Evolutionary conservation across 768 basidiomycete genomes (phyloP).

Genomic region (Agrocybe chaxingu): DNA sequence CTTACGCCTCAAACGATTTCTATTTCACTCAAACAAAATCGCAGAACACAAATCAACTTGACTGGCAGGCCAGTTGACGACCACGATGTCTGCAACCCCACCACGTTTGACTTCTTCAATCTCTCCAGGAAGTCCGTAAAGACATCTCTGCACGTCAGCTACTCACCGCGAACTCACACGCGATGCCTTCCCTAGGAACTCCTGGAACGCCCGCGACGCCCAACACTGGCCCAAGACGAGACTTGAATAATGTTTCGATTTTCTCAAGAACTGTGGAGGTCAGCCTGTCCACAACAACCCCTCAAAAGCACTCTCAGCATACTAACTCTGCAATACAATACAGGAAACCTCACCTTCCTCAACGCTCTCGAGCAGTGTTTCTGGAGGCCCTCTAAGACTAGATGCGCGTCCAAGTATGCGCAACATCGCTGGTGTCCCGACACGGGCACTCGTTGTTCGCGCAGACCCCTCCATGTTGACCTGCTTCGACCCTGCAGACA

Average conservation of each 20-base stretch:
- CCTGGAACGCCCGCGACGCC: neutral
- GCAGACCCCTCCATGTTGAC: constrained; percentile 66
- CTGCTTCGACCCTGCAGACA: constrained; percentile 74
- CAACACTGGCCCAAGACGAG: neutral
- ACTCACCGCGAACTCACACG: neutral
- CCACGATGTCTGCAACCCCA: constrained; percentile 3
- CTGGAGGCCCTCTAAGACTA: constrained; percentile 14
- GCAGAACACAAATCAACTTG: neutral
- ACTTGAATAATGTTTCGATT: neutral
- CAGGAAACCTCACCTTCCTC: constrained; percentile 28
- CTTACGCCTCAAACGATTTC: no score
- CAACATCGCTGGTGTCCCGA: constrained; percentile 4
- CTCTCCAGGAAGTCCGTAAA: no score
- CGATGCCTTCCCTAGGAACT: neutral
- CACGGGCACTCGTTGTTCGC: constrained; percentile 46
- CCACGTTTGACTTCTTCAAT: neutral
- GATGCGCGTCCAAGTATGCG: constrained; percentile 19
- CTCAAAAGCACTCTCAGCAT: no score
- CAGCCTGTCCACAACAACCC: no score
- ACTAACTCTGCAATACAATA: neutral
- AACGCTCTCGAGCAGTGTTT: constrained; percentile 30
- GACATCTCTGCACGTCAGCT: neutral
- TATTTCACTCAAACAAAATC: no score
- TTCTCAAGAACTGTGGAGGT: no score
- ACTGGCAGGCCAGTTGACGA: neutral